These are phyloP conservation scores for Phialophora tarda DNA, from an alignment of 2,329 filamentous ascomycete genomes.

Conservation along the genomic window DNA sequence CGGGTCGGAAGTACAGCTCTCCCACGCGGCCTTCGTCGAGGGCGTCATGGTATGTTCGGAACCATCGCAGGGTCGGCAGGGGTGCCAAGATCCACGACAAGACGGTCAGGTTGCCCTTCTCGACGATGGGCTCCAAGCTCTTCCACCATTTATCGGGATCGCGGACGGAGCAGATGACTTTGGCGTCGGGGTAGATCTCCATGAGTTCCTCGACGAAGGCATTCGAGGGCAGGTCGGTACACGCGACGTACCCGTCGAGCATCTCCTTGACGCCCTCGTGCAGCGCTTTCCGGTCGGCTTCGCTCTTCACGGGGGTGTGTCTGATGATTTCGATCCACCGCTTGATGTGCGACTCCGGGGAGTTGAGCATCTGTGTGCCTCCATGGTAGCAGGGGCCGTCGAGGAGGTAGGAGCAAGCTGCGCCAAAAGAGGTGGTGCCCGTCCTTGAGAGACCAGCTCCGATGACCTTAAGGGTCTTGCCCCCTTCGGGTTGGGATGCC, in stretches of 20 bases:
- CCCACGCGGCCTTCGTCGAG: conserved; percentile 38
- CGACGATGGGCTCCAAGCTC: conserved; percentile 41
- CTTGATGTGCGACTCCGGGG: conserved; percentile 39
- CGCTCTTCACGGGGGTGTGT: conserved; percentile 36
- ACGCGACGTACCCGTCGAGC: conserved; percentile 54
- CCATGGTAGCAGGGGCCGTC: conserved; percentile 58
- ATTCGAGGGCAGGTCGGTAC: conserved; percentile 53
- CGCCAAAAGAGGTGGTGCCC: conserved; percentile 58
- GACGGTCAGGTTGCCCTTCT: conserved; percentile 38
- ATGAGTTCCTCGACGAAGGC: conserved; percentile 55
- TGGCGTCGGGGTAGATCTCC: conserved; percentile 57
- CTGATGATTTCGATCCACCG: conserved; percentile 41
- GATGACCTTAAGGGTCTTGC: conserved; percentile 35
- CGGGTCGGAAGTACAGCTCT: conserved; percentile 35
- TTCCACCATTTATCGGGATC: conserved; percentile 52
- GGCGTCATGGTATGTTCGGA: conserved; percentile 38
- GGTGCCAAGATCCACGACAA: conserved; percentile 38
- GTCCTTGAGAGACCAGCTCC: conserved; percentile 49
- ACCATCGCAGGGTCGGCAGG: conserved; percentile 37
- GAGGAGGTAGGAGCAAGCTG: conserved; percentile 56
- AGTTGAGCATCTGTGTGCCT: conserved; percentile 49
- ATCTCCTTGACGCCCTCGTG: conserved; percentile 45
- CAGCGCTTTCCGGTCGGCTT: conserved; percentile 41
- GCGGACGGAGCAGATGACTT: conserved; percentile 53
- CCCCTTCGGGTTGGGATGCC: conserved; percentile 35